phyloP scores from a whole-genome alignment of 1,284 basidiomycete genomes.

The Cutaneotrichosporon cyanovorans region DNA sequence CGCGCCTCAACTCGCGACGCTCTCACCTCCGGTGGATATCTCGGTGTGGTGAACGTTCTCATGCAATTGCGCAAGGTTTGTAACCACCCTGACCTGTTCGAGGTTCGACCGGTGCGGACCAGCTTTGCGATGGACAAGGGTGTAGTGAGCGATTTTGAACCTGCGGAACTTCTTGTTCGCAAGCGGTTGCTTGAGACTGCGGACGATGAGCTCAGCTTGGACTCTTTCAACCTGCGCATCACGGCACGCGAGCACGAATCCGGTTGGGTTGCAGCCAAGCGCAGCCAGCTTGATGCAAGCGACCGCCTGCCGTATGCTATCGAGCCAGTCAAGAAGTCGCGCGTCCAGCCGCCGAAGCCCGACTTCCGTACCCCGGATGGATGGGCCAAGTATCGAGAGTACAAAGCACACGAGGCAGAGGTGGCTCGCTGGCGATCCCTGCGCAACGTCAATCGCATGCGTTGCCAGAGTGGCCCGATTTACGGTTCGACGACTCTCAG shows the following conservation, averaged over 20 bases:
- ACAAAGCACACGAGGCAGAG: slow-evolving; percentile 53
- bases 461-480: slow-evolving; percentile 59
- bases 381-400: slow-evolving; percentile 57
- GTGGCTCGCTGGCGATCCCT: slow-evolving; percentile 63
- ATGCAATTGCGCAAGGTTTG: slow-evolving; percentile 96
- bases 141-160: slow-evolving; percentile 75
- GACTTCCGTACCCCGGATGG: slow-evolving; percentile 71
- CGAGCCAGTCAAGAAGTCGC: slow-evolving; percentile 46
- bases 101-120: slow-evolving; percentile 86
- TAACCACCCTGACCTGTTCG: slow-evolving; percentile 93
- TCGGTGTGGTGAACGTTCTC: slow-evolving; percentile 82
- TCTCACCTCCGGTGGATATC: slow-evolving; percentile 72
- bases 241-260: slow-evolving; percentile 48
- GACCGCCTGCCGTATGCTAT: slow-evolving; percentile 56
- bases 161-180: slow-evolving; percentile 78
- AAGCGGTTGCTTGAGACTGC: slow-evolving; percentile 53
- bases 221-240: slow-evolving; percentile 61
- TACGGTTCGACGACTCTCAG: slow-evolving; percentile 59
- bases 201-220: slow-evolving; percentile 54
- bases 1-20: slow-evolving; percentile 80
- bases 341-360: slow-evolving; percentile 54
- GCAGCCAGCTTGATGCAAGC: slow-evolving; percentile 61
- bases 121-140: slow-evolving; percentile 81
- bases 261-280: slow-evolving; percentile 54
- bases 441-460: slow-evolving; percentile 66